These are phyloP conservation scores for Lentinus polychrous DNA, from an alignment of 1,284 basidiomycete genomes.

Conservation along the genomic window DNA sequence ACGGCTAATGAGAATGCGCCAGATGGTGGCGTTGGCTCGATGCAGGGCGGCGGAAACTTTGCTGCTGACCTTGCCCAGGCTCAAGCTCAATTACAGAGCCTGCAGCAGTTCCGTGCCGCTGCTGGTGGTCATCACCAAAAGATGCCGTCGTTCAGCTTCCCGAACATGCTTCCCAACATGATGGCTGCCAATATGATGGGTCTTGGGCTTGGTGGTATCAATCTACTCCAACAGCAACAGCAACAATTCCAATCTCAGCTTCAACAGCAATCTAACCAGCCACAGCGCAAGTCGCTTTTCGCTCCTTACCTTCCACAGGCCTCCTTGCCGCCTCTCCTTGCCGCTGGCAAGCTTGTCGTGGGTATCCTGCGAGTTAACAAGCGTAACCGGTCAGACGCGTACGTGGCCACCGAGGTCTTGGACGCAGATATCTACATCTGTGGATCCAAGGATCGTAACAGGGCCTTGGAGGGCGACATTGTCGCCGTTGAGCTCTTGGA, in stretches of 20 bases:
- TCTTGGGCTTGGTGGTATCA: constrained; percentile 73
- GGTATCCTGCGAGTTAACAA: constrained; percentile 98
- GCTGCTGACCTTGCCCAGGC: constrained; percentile 85
- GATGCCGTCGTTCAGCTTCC: constrained; percentile 96
- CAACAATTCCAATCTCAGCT: constrained; percentile 87
- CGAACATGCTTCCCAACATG: constrained; percentile 93
- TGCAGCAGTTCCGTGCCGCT: constrained; percentile 95
- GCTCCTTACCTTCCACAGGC: constrained; percentile 98
- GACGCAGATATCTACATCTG: constrained; percentile 99
- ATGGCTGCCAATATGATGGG: constrained; percentile 95
- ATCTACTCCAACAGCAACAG: constrained; percentile 80
- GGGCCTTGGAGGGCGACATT: constrained; percentile 97
- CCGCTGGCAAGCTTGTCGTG: constrained; percentile 98
- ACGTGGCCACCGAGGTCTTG: constrained; percentile 97
- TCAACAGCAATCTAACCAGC: constrained; percentile 83
- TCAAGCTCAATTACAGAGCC: constrained; percentile 93
- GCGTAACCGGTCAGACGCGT: constrained; percentile 97
- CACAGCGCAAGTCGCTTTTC: constrained; percentile 97
- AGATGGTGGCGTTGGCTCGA: constrained; percentile 71
- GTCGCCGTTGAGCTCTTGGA: constrained; percentile 98
- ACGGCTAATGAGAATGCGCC: constrained; percentile 12
- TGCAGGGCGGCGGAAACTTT: constrained; percentile 58
- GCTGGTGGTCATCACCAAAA: constrained; percentile 94
- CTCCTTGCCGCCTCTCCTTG: constrained; percentile 91
- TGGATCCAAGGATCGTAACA: constrained; percentile 97